Conservation (phyloP, 208 protist species). For the Endotrypanum monterogeii region DNA sequence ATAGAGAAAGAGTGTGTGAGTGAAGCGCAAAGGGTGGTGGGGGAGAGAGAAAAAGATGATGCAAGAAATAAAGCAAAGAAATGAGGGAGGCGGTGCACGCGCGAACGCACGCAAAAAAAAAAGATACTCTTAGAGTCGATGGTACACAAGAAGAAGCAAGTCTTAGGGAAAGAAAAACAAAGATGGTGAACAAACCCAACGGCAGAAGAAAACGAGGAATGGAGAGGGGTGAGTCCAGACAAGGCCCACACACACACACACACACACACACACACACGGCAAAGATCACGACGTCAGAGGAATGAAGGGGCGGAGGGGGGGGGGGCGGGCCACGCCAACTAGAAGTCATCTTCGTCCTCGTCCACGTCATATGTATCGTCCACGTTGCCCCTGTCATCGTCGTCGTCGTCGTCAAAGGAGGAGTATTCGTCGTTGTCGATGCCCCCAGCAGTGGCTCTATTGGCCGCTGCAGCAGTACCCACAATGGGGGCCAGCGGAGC, state of each 20-base stretch:
- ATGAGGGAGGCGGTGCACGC: not conserved
- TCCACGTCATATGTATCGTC: slow-evolving; percentile 76
- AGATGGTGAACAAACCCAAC: not conserved
- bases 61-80: too few relatives aligned
- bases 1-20: not conserved
- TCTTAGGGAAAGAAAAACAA: not conserved
- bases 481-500: not conserved
- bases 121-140: not conserved
- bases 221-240: not conserved
- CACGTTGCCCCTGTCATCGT: slow-evolving; percentile 27
- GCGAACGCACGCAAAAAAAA: not conserved
- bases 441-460: slow-evolving; percentile 29
- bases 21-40: not conserved
- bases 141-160: not conserved
- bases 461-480: slow-evolving; percentile 9
- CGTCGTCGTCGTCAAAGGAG: slow-evolving; percentile 71
- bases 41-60: not conserved
- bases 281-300: not conserved
- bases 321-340: slow-evolving; percentile 6
- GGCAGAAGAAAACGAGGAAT: not conserved
- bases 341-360: slow-evolving; percentile 90
- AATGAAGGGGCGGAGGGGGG: not conserved
- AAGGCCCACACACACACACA: not conserved
- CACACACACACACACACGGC: not conserved
- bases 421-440: slow-evolving; percentile 75